Percentiles rank a stretch among this genome's conserved stretches.
Evolutionary conservation across 805 yeast species (phyloP).

Genomic region (Scheffersomyces stipitis): DNA sequence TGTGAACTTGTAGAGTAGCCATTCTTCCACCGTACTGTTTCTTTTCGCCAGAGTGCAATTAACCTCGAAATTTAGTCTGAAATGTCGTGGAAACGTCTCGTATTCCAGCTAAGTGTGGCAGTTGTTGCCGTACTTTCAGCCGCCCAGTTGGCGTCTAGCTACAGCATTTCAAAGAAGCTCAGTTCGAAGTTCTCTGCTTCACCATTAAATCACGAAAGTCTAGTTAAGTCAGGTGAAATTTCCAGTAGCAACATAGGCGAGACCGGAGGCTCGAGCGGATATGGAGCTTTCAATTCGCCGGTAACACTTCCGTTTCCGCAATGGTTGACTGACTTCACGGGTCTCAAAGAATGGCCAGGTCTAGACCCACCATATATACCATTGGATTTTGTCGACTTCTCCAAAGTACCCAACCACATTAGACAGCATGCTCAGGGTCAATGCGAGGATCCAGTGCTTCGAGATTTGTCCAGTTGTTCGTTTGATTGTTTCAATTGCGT

Average conservation of each 20-base stretch:
- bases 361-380: constrained; percentile 86
- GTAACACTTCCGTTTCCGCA: constrained; percentile 58
- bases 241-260: too few relatives aligned
- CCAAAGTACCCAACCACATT: constrained; percentile 45
- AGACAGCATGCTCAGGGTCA: constrained; percentile 54
- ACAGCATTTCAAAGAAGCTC: not conserved
- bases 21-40: too few relatives aligned
- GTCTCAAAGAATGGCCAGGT: constrained; percentile 80
- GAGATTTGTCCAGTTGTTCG: constrained; percentile 49
- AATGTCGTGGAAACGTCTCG: too few relatives aligned
- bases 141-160: not conserved
- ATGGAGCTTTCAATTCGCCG: not conserved
- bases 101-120: too few relatives aligned
- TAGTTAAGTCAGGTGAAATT: too few relatives aligned
- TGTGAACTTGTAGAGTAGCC: too few relatives aligned
- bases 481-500: constrained; percentile 85
- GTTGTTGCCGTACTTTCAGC: not conserved
- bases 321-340: constrained; percentile 79
- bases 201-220: too few relatives aligned
- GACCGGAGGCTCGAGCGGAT: too few relatives aligned
- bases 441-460: constrained; percentile 50
- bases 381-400: constrained; percentile 64
- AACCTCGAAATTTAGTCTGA: too few relatives aligned
- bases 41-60: too few relatives aligned
- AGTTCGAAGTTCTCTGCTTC: not conserved